Evolutionary conservation across 2,329 filamentous ascomycete genomes (phyloP), one percentile per base, ranked within the genome.

Genomic region (Penicillium sp.): DNA sequence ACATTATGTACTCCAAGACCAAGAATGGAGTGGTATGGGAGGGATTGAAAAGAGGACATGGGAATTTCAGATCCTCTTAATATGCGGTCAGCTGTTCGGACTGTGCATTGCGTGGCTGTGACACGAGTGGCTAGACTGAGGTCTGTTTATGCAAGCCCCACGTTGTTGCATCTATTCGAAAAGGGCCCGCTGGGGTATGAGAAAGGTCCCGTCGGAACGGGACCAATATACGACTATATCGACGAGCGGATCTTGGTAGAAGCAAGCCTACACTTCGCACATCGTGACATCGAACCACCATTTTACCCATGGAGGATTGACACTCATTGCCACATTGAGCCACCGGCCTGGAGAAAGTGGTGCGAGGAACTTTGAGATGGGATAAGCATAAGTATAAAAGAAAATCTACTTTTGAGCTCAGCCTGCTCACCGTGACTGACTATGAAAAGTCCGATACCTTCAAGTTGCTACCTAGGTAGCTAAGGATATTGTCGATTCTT

Each of bases 241-340:
- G 23, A 37, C 4, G 3, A 37, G 10, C 33, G 34, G 34, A 21
- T n/a, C 18, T 37, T 21, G 34, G 15, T 20, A 12, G 34, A 37
- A 10, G 12, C 12, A 18, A 37, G n/a, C 20, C 23, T 23, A n/a
- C 12, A 23, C 4, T 37, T 23, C 7, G 5, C 34, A 37, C 6
- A 37, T 7, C 13, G 7, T 15, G n/a, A n/a, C 13, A 6, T 37
- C 9, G 13, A 37, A 21, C 4, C 7, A 21, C 3, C 10, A 23
- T 13, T 18, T 33, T 15, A 13, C n/a, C 18, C 13, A 45, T 45
- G 42, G 42, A 45, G 32, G 17, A 45, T 45, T 24, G 42, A 45
- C 13, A 45, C 42, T 2, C 42, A 45, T 24, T 45, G 42, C 29
- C 42, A 45, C 17, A 45, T 45, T 9, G 30, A 34, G 7, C 42